These are phyloP conservation scores for Bolboschoenus planiculmis DNA, from an alignment of 176 grass and related monocot genomes.

Conservation along the genomic window DNA sequence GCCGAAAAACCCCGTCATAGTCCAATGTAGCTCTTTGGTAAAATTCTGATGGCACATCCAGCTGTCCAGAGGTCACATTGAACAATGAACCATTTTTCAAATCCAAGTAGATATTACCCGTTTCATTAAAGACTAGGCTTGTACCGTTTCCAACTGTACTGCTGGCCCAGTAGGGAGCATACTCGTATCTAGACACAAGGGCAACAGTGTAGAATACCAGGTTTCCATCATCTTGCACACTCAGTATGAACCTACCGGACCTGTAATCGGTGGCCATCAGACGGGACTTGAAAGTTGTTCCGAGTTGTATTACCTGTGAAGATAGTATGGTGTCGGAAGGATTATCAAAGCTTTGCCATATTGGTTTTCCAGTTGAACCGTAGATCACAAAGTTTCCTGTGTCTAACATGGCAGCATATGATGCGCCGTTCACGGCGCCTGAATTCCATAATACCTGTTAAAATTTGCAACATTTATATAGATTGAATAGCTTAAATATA, in stretches of 20 bases:
- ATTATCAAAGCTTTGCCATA: slow-evolving; percentile 32
- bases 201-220: slow-evolving; percentile 15
- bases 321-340: slow-evolving; percentile 48
- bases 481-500: background rate
- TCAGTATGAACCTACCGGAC: slow-evolving; percentile 33
- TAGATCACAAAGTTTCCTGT: slow-evolving; percentile 39
- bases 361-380: background rate
- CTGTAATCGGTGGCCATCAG: slow-evolving; percentile 33
- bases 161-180: slow-evolving; percentile 30
- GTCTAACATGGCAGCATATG: slow-evolving; percentile 40
- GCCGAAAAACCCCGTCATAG: slow-evolving; percentile 41
- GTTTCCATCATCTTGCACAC: background rate
- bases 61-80: background rate
- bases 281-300: slow-evolving; percentile 14
- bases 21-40: slow-evolving; percentile 53
- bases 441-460: slow-evolving; percentile 20
- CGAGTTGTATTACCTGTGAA: slow-evolving; percentile 10
- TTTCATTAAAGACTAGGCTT: slow-evolving; percentile 28
- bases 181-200: slow-evolving; percentile 1
- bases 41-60: background rate
- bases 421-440: background rate
- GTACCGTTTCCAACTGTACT: slow-evolving; percentile 11
- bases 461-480: background rate
- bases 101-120: slow-evolving; percentile 31
- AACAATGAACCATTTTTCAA: background rate